phyloP scores from a whole-genome alignment of 164 flowering plant genomes.

The Saururus chinensis region DNA sequence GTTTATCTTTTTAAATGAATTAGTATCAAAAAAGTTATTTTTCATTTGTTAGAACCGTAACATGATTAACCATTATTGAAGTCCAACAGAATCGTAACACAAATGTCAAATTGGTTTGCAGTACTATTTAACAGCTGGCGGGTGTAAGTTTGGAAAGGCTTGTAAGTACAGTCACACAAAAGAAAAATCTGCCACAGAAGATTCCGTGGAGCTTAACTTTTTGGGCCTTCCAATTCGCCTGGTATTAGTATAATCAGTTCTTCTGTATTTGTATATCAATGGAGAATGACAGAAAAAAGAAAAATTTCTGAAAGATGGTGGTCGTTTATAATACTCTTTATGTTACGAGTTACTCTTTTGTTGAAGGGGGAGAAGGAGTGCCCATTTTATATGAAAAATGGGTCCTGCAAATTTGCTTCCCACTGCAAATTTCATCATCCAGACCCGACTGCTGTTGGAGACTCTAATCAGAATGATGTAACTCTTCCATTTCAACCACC shows the following conservation, averaged over 20 bases:
- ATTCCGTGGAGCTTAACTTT: slow-evolving; percentile 54
- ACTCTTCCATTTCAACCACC: slow-evolving; percentile 34
- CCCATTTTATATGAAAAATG: slow-evolving; percentile 80
- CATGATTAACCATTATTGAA: too few species aligned
- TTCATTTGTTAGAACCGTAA: too few species aligned
- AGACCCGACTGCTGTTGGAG: slow-evolving; percentile 58
- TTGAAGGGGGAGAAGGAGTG: slow-evolving; percentile 88
- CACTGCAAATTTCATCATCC: slow-evolving; percentile 95
- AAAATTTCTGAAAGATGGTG: background rate
- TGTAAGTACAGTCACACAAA: slow-evolving; percentile 62
- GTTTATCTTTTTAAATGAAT: too few species aligned
- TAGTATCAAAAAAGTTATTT: too few species aligned
- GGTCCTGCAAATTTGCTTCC: slow-evolving; percentile 79
- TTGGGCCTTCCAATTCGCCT: slow-evolving; percentile 78
- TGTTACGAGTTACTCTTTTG: slow-evolving; percentile 2
- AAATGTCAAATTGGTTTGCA: slow-evolving; percentile 22
- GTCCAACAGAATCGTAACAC: background rate
- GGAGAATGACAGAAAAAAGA: background rate
- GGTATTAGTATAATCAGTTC: slow-evolving; percentile 28
- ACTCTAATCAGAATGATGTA: slow-evolving; percentile 34
- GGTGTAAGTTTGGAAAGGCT: slow-evolving; percentile 70
- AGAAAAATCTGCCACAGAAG: slow-evolving; percentile 26
- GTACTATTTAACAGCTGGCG: slow-evolving; percentile 70
- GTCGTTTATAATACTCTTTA: background rate
- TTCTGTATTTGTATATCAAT: background rate